Conservation (phyloP, 805 yeast genomes). For the Candida glaebosa region DNA sequence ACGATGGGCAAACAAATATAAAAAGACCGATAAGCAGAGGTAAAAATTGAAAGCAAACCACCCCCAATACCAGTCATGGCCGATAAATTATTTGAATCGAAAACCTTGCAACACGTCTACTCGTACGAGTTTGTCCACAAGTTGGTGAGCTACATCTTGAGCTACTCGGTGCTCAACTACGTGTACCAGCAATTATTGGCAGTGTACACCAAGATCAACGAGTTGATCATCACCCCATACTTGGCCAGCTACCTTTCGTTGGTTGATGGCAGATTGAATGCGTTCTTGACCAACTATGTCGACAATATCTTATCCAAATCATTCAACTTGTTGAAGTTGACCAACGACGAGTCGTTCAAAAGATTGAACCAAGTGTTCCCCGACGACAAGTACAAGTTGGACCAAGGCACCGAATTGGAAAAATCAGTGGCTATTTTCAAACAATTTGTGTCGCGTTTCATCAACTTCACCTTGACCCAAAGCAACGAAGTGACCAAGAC, state of each 20-base stretch:
- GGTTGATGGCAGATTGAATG: conserved; percentile 18
- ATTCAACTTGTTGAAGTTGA: conserved; percentile 2
- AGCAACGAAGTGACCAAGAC: conserved; percentile 17
- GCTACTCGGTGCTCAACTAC: conserved; percentile 21
- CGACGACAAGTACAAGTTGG: not conserved
- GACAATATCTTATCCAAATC: conserved; percentile 5
- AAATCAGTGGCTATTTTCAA: conserved; percentile 18
- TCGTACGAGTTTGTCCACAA: conserved; percentile 28
- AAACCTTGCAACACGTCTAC: conserved; percentile 29
- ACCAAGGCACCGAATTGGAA: conserved; percentile 9
- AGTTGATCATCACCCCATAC: conserved; percentile 2
- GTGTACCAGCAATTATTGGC: conserved; percentile 21
- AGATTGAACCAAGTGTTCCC: conserved; percentile 1
- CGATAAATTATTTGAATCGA: conserved; percentile 25
- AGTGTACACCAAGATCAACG: conserved; percentile 10
- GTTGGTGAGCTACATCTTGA: conserved; percentile 18
- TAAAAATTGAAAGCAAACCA: too few species aligned
- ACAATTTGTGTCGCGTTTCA: conserved; percentile 17
- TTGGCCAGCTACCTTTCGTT: conserved; percentile 10
- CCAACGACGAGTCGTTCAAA: conserved; percentile 1
- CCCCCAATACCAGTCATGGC: too few species aligned
- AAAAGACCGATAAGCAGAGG: too few species aligned
- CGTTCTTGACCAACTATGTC: conserved; percentile 1
- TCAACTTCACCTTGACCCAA: conserved; percentile 13
- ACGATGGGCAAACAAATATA: too few species aligned